Percentiles rank a stretch among this genome's conserved stretches.
phyloP scores from a whole-genome alignment of 441 rosid genomes.

The Populus hybrid region DNA sequence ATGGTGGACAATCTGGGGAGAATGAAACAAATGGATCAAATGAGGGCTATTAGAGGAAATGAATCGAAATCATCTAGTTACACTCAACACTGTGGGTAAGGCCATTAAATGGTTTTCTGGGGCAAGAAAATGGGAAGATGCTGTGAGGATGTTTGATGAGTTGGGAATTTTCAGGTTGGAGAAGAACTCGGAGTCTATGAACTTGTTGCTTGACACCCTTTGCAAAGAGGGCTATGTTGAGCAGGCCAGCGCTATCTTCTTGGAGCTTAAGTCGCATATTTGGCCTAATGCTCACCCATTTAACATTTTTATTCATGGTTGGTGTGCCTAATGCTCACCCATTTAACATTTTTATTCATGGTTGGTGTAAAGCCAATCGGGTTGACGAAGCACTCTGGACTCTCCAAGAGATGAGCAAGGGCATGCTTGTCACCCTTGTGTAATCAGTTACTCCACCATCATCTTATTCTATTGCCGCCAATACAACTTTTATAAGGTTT shows the following conservation, averaged over 20 bases:
- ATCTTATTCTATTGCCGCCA: slow-evolving; percentile 53
- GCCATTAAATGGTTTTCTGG: slow-evolving; percentile 78
- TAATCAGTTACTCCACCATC: slow-evolving; percentile 73
- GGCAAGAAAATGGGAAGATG: slow-evolving; percentile 78
- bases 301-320: no score
- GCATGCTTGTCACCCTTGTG: slow-evolving; percentile 57
- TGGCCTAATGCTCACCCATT: slow-evolving; percentile 59
- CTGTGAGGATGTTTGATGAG: slow-evolving; percentile 56
- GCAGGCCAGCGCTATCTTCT: slow-evolving; percentile 55
- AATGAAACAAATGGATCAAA: slow-evolving; percentile 59
- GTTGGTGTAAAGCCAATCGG: slow-evolving; percentile 81
- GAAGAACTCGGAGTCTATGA: slow-evolving; percentile 68
- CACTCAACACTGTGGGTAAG: slow-evolving; percentile 53
- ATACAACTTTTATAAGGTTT: slow-evolving; percentile 43
- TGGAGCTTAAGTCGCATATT: slow-evolving; percentile 58
- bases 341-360: slow-evolving; percentile 80
- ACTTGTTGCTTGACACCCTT: no score
- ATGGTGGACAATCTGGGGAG: slow-evolving; percentile 77
- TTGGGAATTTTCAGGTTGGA: slow-evolving; percentile 55
- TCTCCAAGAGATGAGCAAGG: slow-evolving; percentile 89
- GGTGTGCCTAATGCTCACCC: no score
- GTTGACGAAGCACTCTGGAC: slow-evolving; percentile 89
- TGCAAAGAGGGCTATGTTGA: slow-evolving; percentile 73
- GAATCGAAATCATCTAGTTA: slow-evolving; percentile 38
- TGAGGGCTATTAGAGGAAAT: slow-evolving; percentile 66